Evolutionary conservation across 371 early-diverging fungal genomes (phyloP), one percentile per base, ranked within the genome.

Genomic region (Gilbertella persicaria): DNA sequence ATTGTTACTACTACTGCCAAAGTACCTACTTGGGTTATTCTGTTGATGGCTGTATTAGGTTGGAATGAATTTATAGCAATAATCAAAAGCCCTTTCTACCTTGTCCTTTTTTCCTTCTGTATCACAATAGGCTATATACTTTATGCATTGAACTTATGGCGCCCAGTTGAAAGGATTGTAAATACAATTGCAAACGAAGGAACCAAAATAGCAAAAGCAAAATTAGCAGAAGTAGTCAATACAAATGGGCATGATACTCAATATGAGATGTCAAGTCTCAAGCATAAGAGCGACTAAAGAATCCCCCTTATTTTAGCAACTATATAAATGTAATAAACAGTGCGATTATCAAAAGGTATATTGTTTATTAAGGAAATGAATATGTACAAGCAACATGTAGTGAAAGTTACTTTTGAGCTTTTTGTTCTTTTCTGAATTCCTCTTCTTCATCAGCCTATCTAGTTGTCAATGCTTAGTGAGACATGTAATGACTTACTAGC

Each of bases 11-110:
- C 92, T 0, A 88, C 90, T 19, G 90, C 89, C 57, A 87, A 88
- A 50, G 78, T 97, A 21, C 98, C 98, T 7, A 69, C 78, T 25
- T 98, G 96, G 96, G 85, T 93, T 43, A 71, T 94, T 19, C 78
- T 83, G 14, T 66, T 94, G 44, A 68, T 93, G 41, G 66, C 90
- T 13, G 63, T 86, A 17, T 68, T 97, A 13, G 97, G 97, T 14
- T 97, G 95, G 94, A 97, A 97, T 65, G 97, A 97, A 67, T 86
- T 94, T 33, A 82, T 92, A 78, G 53, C 89, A 1, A 80, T 97
- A 14, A 52, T 96, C 53, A 78, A 73, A 38, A 94, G 85, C 52
- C 97, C 97, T 9, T 28, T 95, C 19, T 93, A 92, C 51, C 64
- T 95, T 42, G 58, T 88, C n/a, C 62, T 92, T n/a, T 69, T 78